These are phyloP conservation scores for Backusella westeae DNA, from an alignment of 192 early-diverging fungal species.

Conservation along the genomic window DNA sequence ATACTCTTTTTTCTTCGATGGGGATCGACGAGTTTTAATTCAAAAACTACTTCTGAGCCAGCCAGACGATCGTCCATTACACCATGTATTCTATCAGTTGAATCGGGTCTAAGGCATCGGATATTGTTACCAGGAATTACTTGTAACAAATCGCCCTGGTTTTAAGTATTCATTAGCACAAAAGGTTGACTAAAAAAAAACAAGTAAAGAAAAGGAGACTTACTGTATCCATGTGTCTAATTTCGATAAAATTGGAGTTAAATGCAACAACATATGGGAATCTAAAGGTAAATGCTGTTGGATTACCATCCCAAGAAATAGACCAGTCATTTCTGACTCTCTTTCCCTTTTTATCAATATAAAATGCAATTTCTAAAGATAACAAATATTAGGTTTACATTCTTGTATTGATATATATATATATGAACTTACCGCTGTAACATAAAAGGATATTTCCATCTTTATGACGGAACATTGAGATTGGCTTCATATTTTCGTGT, in stretches of 20 bases:
- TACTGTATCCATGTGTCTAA: slow-evolving; percentile 79
- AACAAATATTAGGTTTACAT: background rate
- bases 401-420: background rate
- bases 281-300: slow-evolving; percentile 76
- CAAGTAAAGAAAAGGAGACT: slow-evolving; percentile 9
- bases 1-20: background rate
- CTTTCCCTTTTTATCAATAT: slow-evolving; percentile 83
- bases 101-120: slow-evolving; percentile 51
- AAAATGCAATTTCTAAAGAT: slow-evolving; percentile 82
- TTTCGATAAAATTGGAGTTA: slow-evolving; percentile 86
- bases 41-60: slow-evolving; percentile 19
- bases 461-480: slow-evolving; percentile 77
- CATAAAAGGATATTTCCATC: slow-evolving; percentile 84
- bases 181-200: no score
- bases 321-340: slow-evolving; percentile 71
- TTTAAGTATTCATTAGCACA: background rate
- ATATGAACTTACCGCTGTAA: slow-evolving; percentile 70
- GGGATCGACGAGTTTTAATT: slow-evolving; percentile 15
- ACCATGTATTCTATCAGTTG: slow-evolving; percentile 43
- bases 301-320: slow-evolving; percentile 85
- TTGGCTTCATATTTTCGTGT: slow-evolving; percentile 74
- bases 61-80: slow-evolving; percentile 38
- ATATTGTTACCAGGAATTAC: slow-evolving; percentile 57
- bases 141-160: slow-evolving; percentile 48
- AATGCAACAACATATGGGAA: slow-evolving; percentile 90